Evolutionary conservation across 305 asterid genomes (phyloP).

Genomic region (Solanum aculeatissimum): DNA sequence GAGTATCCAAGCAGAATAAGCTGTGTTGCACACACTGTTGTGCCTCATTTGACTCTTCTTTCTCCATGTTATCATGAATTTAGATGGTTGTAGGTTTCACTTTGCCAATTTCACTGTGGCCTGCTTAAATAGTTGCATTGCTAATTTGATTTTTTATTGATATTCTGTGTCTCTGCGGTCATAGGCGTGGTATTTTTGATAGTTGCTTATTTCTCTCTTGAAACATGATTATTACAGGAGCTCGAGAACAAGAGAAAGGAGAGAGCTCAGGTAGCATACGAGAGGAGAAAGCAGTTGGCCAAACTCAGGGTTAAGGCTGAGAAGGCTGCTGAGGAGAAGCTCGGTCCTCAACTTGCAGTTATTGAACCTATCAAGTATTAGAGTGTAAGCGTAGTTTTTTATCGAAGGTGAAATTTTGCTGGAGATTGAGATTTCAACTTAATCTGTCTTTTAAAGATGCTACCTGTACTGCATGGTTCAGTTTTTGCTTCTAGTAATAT

Average conservation of each 20-base stretch:
- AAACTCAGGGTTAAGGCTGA: conserved; percentile 65
- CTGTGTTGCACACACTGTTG: neutral
- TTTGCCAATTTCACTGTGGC: neutral
- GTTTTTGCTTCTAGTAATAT: neutral
- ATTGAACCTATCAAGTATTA: conserved; percentile 57
- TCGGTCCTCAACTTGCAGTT: conserved; percentile 61
- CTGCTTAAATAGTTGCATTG: neutral
- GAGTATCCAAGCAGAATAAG: neutral
- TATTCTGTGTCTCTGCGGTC: neutral
- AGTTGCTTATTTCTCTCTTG: neutral
- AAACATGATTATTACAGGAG: conserved; percentile 25
- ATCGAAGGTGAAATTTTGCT: conserved; percentile 17
- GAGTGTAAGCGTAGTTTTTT: conserved; percentile 3
- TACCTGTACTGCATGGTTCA: neutral
- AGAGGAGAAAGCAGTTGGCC: conserved; percentile 71
- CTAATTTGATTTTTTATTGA: neutral
- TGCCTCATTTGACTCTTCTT: neutral
- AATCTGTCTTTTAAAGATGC: neutral
- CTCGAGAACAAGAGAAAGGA: conserved; percentile 93
- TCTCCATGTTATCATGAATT: neutral
- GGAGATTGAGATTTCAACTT: neutral
- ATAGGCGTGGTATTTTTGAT: neutral
- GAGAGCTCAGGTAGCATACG: conserved; percentile 56
- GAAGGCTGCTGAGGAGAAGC: conserved; percentile 69
- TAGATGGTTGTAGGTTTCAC: neutral